Evolutionary conservation across 1,284 basidiomycete genomes (phyloP).

Genomic region (Microbotryum scabiosae): DNA sequence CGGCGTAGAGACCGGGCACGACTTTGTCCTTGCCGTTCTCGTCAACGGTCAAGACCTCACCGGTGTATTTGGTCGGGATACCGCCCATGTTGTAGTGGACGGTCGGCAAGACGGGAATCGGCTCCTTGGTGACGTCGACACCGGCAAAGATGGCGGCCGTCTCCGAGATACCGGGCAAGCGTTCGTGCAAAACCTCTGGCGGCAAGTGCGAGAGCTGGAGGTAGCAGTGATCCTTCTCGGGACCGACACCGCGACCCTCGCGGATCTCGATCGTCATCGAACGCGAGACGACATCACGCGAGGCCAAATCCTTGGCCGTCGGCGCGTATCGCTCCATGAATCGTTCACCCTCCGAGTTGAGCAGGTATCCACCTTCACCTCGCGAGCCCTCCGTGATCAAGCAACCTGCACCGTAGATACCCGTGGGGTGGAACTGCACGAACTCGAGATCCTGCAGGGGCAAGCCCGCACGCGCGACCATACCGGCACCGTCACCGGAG

Average conservation of each 20-base stretch:
- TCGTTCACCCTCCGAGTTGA: conserved; percentile 98
- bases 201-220: conserved; percentile 96
- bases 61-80: conserved; percentile 97
- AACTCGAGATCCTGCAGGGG: conserved; percentile 98
- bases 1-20: conserved; percentile 95
- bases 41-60: conserved; percentile 84
- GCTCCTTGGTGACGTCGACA: conserved; percentile 99
- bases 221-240: conserved; percentile 96
- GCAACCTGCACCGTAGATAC: conserved; percentile 99
- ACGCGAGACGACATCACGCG: conserved; percentile 97
- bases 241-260: conserved; percentile 97
- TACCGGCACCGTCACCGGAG: conserved; percentile 97
- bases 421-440: conserved; percentile 99
- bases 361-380: conserved; percentile 96
- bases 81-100: conserved; percentile 77
- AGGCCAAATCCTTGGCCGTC: conserved; percentile 98
- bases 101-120: conserved; percentile 91
- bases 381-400: conserved; percentile 98
- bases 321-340: conserved; percentile 99
- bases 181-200: conserved; percentile 89
- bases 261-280: conserved; percentile 99
- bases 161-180: conserved; percentile 98
- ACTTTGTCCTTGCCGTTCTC: conserved; percentile 82
- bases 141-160: conserved; percentile 98
- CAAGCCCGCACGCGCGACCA: conserved; percentile 93